Conservation (phyloP, 2,329 filamentous ascomycete species). For the Cryphonectria parasitica region DNA sequence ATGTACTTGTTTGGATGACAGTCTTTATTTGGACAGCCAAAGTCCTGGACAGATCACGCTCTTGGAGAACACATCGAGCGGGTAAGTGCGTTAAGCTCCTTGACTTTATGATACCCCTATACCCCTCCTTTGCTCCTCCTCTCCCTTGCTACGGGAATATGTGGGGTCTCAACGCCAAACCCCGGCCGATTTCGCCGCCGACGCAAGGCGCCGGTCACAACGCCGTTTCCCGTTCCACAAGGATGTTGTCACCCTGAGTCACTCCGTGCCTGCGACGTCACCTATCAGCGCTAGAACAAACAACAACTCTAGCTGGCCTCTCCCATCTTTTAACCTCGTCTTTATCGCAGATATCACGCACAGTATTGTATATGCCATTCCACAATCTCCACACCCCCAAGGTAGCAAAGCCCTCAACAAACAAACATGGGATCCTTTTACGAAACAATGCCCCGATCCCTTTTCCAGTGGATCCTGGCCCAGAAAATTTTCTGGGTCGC, state of each 20-base stretch:
- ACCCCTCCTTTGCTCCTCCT: not conserved
- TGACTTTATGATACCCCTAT: not conserved
- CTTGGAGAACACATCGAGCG: not conserved
- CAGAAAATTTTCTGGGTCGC: constrained; percentile 79
- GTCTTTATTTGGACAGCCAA: not conserved
- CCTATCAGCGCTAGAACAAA: constrained; percentile 1
- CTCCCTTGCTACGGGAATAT: constrained; percentile 4
- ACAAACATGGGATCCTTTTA: constrained; percentile 26
- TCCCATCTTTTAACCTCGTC: not conserved
- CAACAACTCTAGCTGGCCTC: not conserved
- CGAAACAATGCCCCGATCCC: constrained; percentile 51
- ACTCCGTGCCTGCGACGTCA: constrained; percentile 9
- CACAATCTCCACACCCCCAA: not conserved
- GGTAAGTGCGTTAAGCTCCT: not conserved
- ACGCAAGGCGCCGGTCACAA: not conserved
- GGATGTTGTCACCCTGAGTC: constrained; percentile 1
- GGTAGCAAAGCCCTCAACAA: not conserved
- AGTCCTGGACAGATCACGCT: not conserved
- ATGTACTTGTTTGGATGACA: not conserved
- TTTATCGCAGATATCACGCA: not conserved
- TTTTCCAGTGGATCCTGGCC: constrained; percentile 65
- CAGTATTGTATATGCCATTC: not conserved
- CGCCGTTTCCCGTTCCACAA: constrained; percentile 2
- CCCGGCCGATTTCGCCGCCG: constrained; percentile 4
- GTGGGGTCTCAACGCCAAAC: constrained; percentile 1